A percentile compares a stretch with the other conserved stretches of the same genome.
Evolutionary conservation across 2,329 filamentous ascomycete species (phyloP).

Genomic region (Arachnopeziza araneosa): DNA sequence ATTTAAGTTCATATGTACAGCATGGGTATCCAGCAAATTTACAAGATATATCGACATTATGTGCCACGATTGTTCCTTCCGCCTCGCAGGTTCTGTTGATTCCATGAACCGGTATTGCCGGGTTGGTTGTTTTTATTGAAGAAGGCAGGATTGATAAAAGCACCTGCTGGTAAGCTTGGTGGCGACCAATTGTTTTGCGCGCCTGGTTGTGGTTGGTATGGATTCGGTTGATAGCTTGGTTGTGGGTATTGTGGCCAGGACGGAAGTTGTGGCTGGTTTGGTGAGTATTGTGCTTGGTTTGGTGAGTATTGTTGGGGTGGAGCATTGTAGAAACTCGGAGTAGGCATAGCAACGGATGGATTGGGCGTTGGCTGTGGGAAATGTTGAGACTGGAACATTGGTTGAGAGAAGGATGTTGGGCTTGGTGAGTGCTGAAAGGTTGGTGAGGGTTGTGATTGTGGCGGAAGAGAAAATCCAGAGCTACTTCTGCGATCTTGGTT

Average conservation of each 20-base stretch:
- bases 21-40: conserved; percentile 11
- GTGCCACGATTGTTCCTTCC: conserved; percentile 10
- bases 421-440: conserved; percentile 1
- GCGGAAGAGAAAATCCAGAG: conserved; percentile 17
- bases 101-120: conserved; percentile 17
- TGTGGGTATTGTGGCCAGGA: conserved; percentile 14
- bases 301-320: conserved; percentile 16
- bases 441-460: conserved; percentile 12
- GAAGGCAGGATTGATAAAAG: conserved; percentile 29
- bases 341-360: conserved; percentile 6
- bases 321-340: conserved; percentile 6
- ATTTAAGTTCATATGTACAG: not conserved
- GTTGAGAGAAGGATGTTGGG: conserved; percentile 1
- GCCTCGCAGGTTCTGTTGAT: conserved; percentile 16
- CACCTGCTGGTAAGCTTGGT: conserved; percentile 14
- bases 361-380: conserved; percentile 5
- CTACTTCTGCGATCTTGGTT: conserved; percentile 17
- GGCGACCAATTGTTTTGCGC: conserved; percentile 17
- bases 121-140: conserved; percentile 16
- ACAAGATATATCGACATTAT: conserved; percentile 6
- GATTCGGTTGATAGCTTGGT: conserved; percentile 11
- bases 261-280: conserved; percentile 23
- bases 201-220: conserved; percentile 13
- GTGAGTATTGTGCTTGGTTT: conserved; percentile 22
- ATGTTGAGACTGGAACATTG: conserved; percentile 2